Evolutionary conservation across 331 rosid species (phyloP), one percentile per base, ranked within the genome.

Genomic region (Stylosanthes scabra): DNA sequence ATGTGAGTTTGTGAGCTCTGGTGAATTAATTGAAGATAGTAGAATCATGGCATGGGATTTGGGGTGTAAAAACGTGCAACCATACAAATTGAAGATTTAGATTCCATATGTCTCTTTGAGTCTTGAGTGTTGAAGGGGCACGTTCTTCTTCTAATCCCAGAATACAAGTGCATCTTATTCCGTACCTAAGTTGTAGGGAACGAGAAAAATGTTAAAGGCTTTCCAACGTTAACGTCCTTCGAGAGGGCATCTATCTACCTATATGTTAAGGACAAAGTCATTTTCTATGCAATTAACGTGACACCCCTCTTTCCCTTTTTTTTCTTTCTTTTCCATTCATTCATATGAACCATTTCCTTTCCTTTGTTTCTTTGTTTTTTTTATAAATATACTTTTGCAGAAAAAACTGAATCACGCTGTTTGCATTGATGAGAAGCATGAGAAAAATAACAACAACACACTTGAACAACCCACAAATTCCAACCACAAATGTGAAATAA

Each of bases 401-500:
- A 40, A 52, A 63, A 59, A 63, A 59, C 71, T 64, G 64, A 63
- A 63, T 20, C 45, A 8, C 46, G 3, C 10, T 47, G 3, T 20
- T 41, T 34, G 65, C 57, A 54, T 28, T 46, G 63, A 27, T 46
- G 63, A 27, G 39, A 13, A 46, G 8, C 66, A 25, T 5, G 15
- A 39, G 12, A 49, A 6, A 7, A 59, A 45, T 3, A 49, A n/a
- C 55, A 49, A 9, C 62, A 57, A 9, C 13, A 4, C 37, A 31
- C 37, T 31, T 31, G 37, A 3, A 31, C 25, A 31, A 2, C 37
- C 3, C 37, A 31, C 37, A 31, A 31, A 31, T 31, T 31, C 37
- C 37, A 31, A 31, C 3, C 37, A 31, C 37, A 31, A 31, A 31
- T 20, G 25, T 20, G 25, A 20, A 20, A 20, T 20, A 20, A 20